A percentile compares a stretch with the other conserved stretches of the same genome.
These are phyloP conservation scores for Fraxinus xanthoxyloides DNA, from an alignment of 305 asterid genomes.

Conservation along the genomic window DNA sequence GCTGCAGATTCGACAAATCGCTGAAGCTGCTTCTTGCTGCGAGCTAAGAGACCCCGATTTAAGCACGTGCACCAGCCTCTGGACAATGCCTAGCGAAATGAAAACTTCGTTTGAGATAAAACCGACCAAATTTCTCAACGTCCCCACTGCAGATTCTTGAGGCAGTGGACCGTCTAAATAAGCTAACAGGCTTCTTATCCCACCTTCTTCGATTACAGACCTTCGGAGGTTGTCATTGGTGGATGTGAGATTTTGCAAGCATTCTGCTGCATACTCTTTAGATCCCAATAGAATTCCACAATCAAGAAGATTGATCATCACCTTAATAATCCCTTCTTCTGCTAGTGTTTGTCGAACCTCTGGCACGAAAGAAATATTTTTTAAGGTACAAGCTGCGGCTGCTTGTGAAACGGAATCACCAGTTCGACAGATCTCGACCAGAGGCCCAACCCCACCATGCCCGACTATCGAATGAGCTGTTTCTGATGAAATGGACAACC, in stretches of 20 bases:
- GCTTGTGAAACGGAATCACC: slow-evolving; percentile 78
- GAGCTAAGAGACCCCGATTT: slow-evolving; percentile 63
- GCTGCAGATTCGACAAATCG: slow-evolving; percentile 54
- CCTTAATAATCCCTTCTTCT: slow-evolving; percentile 70
- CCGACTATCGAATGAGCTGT: slow-evolving; percentile 72
- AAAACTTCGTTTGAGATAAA: slow-evolving; percentile 43
- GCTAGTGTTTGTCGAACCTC: slow-evolving; percentile 63
- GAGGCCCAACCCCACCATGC: slow-evolving; percentile 75
- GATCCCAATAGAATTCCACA: slow-evolving; percentile 66
- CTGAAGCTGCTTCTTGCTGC: slow-evolving; percentile 69
- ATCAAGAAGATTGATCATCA: slow-evolving; percentile 65
- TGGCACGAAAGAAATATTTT: slow-evolving; percentile 69
- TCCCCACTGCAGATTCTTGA: slow-evolving; percentile 75
- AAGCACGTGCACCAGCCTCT: slow-evolving; percentile 67
- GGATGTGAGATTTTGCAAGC: slow-evolving; percentile 67
- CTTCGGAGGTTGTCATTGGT: slow-evolving; percentile 49
- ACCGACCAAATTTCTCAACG: slow-evolving; percentile 59
- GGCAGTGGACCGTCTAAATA: slow-evolving; percentile 75
- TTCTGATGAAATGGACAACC: slow-evolving; percentile 66
- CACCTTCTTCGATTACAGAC: slow-evolving; percentile 67
- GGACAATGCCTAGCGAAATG: slow-evolving; percentile 46
- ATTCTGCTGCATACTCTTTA: slow-evolving; percentile 80
- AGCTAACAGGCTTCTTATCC: slow-evolving; percentile 51
- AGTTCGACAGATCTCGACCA: slow-evolving; percentile 60
- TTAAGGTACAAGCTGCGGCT: slow-evolving; percentile 71